These are phyloP conservation scores for Eucalyptus curtisii DNA, from an alignment of 345 rosid species.

Conservation along the genomic window DNA sequence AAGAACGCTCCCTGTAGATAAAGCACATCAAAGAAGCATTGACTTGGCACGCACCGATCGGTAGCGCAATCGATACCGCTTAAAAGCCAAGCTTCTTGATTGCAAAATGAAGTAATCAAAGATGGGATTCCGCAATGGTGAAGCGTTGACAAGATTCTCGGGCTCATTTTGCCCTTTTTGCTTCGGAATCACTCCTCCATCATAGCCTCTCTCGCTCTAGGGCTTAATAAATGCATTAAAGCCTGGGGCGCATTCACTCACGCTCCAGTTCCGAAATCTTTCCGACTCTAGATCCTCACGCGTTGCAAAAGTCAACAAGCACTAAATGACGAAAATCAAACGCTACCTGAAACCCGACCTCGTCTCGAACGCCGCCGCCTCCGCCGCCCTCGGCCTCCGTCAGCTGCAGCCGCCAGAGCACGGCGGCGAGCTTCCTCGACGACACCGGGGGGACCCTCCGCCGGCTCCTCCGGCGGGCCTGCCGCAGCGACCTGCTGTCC, in stretches of 20 bases:
- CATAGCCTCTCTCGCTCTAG: not conserved
- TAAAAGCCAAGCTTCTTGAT: not conserved
- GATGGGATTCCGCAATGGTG: not conserved
- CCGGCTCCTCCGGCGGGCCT: slow-evolving; percentile 20
- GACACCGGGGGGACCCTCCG: slow-evolving; percentile 25
- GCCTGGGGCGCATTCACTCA: not conserved
- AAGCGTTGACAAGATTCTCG: not conserved
- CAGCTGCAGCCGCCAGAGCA: slow-evolving; percentile 76
- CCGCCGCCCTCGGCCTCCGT: slow-evolving; percentile 26
- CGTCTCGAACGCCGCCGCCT: slow-evolving; percentile 13
- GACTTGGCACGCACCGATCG: not conserved
- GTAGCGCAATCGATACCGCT: not conserved
- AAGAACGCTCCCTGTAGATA: not conserved
- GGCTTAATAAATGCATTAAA: not conserved
- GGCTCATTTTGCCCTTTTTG: not conserved
- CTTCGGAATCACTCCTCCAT: not conserved
- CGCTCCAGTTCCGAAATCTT: not conserved
- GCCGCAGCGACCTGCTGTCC: slow-evolving; percentile 8
- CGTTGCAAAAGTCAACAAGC: not conserved
- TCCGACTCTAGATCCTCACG: not conserved
- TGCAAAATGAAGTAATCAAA: not conserved
- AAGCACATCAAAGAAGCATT: not conserved
- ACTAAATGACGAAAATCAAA: not conserved
- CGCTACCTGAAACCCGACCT: slow-evolving; percentile 23
- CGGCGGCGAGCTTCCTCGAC: slow-evolving; percentile 87